Evolutionary conservation across 495 filamentous ascomycete species (phyloP).

Genomic region (Aspergillus conjunctus): DNA sequence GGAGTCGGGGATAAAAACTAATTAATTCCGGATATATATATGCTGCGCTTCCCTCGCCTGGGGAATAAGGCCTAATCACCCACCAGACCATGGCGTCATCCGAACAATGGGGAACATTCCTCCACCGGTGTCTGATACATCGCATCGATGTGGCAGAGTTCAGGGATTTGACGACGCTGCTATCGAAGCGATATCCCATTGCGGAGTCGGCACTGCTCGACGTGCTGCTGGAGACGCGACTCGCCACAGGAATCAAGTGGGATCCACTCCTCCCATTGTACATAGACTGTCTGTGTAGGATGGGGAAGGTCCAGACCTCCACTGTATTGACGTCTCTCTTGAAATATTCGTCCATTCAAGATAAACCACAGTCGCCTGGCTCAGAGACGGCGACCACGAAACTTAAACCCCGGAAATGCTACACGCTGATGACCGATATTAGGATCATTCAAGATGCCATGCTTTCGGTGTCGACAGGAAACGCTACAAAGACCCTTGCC

Average conservation of each 20-base stretch:
- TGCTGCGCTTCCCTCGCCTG: conserved; percentile 18
- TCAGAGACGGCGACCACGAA: conserved; percentile 18
- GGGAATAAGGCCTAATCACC: conserved; percentile 6
- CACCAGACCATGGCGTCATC: conserved; percentile 25
- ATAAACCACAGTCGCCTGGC: conserved; percentile 25
- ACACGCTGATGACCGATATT: conserved; percentile 50
- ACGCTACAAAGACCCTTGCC: conserved; percentile 30
- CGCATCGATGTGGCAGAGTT: conserved; percentile 49
- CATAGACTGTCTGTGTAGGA: conserved; percentile 59
- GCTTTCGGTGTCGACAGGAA: conserved; percentile 42
- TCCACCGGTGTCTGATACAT: conserved; percentile 46
- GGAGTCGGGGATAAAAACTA: conserved; percentile 8
- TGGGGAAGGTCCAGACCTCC: conserved; percentile 54
- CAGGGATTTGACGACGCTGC: conserved; percentile 39
- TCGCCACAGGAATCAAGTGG: conserved; percentile 50
- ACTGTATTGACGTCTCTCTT: conserved; percentile 61
- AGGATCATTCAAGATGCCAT: conserved; percentile 50
- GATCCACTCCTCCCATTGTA: conserved; percentile 68
- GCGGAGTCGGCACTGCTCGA: conserved; percentile 54
- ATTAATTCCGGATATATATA: neutral
- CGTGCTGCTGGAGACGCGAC: conserved; percentile 58
- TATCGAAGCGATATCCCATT: conserved; percentile 36
- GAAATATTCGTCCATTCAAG: conserved; percentile 55
- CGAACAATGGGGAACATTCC: conserved; percentile 49
- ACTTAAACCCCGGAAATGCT: conserved; percentile 25